A percentile compares a stretch with the other conserved stretches of the same genome.
These are phyloP conservation scores for Blastobotrys capitulatus DNA, from an alignment of 1,139 yeast species.

Conservation along the genomic window DNA sequence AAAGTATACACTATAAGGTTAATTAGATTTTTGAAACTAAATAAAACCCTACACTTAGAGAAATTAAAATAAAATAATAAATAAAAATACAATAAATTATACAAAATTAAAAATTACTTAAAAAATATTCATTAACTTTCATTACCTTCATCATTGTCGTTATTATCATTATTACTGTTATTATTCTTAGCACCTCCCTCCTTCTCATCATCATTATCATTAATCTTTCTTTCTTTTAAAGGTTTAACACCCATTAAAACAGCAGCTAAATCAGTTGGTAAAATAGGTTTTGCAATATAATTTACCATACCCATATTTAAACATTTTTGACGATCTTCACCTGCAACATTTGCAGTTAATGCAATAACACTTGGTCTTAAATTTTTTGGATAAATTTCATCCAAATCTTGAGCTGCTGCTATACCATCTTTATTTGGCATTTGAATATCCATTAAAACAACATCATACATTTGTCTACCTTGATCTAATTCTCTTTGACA, in stretches of 20 bases:
- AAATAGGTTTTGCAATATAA: slow-evolving; percentile 50
- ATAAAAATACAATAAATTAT: too few species aligned
- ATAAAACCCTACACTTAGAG: too few species aligned
- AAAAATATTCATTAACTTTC: too few species aligned
- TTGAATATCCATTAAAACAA: slow-evolving; percentile 51
- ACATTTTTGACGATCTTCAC: slow-evolving; percentile 48
- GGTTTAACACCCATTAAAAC: slow-evolving; percentile 29
- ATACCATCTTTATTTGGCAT: slow-evolving; percentile 53
- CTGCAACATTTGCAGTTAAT: slow-evolving; percentile 53
- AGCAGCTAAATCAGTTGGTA: slow-evolving; percentile 43
- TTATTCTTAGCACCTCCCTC: too few species aligned
- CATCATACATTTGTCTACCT: slow-evolving; percentile 41
- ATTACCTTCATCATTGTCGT: too few species aligned
- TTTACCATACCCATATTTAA: slow-evolving; percentile 51
- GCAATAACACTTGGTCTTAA: slow-evolving; percentile 44
- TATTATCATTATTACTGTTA: too few species aligned
- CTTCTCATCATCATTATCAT: background rate
- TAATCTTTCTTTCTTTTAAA: slow-evolving; percentile 11
- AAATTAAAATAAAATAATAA: too few species aligned
- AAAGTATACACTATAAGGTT: too few species aligned
- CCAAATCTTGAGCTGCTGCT: slow-evolving; percentile 39
- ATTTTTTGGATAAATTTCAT: slow-evolving; percentile 28
- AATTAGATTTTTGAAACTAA: too few species aligned
- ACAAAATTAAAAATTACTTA: too few species aligned
- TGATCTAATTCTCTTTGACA: slow-evolving; percentile 31